phyloP scores from a whole-genome alignment of 768 basidiomycete species.

The Tylopilus felleus region DNA sequence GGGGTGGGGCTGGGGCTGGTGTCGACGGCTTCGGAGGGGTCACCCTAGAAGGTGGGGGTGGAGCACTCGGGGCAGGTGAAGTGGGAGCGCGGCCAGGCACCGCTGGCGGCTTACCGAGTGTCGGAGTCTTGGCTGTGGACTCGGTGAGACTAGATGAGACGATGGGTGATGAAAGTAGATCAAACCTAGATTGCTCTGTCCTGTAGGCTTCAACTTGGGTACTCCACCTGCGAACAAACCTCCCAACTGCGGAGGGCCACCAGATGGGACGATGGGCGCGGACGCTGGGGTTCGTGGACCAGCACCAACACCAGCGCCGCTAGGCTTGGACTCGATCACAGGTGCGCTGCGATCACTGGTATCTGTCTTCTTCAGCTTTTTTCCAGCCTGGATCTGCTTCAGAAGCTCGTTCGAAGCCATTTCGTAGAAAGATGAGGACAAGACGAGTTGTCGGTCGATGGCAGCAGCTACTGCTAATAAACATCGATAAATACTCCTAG shows the following conservation, averaged over 20 bases:
- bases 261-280: conserved; percentile 19
- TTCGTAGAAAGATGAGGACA: not conserved
- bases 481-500: too few relatives aligned
- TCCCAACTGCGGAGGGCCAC: conserved; percentile 73
- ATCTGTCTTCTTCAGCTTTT: conserved; percentile 72
- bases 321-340: conserved; percentile 44
- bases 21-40: conserved; percentile 30
- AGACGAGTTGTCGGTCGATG: not conserved
- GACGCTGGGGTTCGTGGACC: conserved; percentile 22
- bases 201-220: conserved; percentile 86
- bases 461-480: too few relatives aligned
- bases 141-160: conserved; percentile 9
- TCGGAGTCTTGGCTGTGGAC: conserved; percentile 53
- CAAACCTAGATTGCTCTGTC: conserved; percentile 55
- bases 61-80: conserved; percentile 26
- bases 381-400: conserved; percentile 81
- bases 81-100: conserved; percentile 51
- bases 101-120: conserved; percentile 63
- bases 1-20: conserved; percentile 35
- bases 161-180: conserved; percentile 4
- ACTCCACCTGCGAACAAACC: conserved; percentile 88
- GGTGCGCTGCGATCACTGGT: conserved; percentile 84
- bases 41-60: conserved; percentile 29
- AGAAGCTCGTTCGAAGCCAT: conserved; percentile 79
- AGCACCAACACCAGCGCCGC: conserved; percentile 42